phyloP scores from a whole-genome alignment of 495 filamentous ascomycete species.

The Daldinia concentrica region DNA sequence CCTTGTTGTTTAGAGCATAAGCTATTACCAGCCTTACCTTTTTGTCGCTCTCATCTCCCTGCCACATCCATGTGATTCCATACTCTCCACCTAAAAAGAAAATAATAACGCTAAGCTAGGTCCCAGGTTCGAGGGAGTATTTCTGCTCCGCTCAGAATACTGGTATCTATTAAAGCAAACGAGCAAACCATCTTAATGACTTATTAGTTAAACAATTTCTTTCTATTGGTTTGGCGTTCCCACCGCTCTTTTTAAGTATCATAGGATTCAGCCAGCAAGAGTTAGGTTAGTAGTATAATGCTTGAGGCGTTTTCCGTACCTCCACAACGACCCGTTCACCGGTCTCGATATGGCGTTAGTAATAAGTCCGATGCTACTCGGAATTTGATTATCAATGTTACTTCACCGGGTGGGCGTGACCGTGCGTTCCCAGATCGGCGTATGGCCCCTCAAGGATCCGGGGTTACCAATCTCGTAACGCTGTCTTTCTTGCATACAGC shows the following conservation, averaged over 20 bases:
- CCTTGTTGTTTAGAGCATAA: background rate
- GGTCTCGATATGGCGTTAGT: slow-evolving; percentile 23
- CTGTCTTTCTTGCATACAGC: slow-evolving; percentile 34
- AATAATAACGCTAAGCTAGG: slow-evolving; percentile 4
- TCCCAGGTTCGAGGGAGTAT: slow-evolving; percentile 10
- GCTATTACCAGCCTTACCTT: slow-evolving; percentile 5
- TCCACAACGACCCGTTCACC: slow-evolving; percentile 26
- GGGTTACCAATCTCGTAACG: slow-evolving; percentile 30
- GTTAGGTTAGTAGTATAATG: background rate
- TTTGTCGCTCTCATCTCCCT: slow-evolving; percentile 1
- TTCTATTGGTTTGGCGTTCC: slow-evolving; percentile 17
- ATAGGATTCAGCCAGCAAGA: slow-evolving; percentile 1
- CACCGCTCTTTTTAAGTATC: background rate
- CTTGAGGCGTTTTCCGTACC: slow-evolving; percentile 8
- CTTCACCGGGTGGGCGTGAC: slow-evolving; percentile 22
- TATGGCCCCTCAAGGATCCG: slow-evolving; percentile 36
- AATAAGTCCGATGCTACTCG: slow-evolving; percentile 8
- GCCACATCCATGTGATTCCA: background rate
- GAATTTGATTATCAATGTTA: slow-evolving; percentile 29
- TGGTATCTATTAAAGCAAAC: slow-evolving; percentile 9
- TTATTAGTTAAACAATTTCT: slow-evolving; percentile 13
- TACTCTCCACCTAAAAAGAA: slow-evolving; percentile 15
- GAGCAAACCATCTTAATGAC: background rate
- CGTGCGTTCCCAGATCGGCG: slow-evolving; percentile 37
- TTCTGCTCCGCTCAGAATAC: slow-evolving; percentile 11